Conservation (phyloP, 805 yeast genomes). For the Zygosaccharomyces lentus region DNA sequence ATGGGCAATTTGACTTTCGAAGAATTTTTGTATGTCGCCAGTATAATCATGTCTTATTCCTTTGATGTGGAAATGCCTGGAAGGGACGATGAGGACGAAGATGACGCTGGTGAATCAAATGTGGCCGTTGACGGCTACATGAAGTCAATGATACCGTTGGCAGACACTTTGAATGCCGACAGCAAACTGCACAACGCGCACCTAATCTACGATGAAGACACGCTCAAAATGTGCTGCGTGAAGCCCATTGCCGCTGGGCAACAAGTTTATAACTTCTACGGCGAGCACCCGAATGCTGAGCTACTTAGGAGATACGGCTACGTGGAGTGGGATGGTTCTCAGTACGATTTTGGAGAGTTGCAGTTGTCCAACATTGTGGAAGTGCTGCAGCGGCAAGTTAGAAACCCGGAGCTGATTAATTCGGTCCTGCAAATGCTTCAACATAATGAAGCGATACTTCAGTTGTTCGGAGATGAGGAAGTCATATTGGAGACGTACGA, state of each 20-base stretch:
- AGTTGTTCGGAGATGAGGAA: constrained; percentile 36
- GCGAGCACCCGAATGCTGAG: constrained; percentile 89
- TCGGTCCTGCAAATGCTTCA: constrained; percentile 33
- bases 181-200: constrained; percentile 73
- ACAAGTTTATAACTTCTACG: constrained; percentile 84
- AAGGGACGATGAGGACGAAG: constrained; percentile 22
- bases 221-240: constrained; percentile 67
- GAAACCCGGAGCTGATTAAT: constrained; percentile 34
- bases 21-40: constrained; percentile 68
- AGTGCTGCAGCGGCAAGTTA: constrained; percentile 31
- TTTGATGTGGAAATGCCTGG: constrained; percentile 64
- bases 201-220: constrained; percentile 45
- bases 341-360: constrained; percentile 77
- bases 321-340: constrained; percentile 69
- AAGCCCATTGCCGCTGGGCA: constrained; percentile 56
- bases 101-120: constrained; percentile 39
- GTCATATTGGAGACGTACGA: constrained; percentile 58
- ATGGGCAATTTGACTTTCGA: constrained; percentile 43
- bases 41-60: constrained; percentile 81
- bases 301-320: constrained; percentile 87
- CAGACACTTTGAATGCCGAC: constrained; percentile 87
- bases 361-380: constrained; percentile 37
- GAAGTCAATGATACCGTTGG: constrained; percentile 90
- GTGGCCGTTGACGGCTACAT: constrained; percentile 40
- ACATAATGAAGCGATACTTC: constrained; percentile 33